Base-by-base conservation (phyloP, 192 early-diverging fungal species). In the Radiomyces spectabilis region DNA sequence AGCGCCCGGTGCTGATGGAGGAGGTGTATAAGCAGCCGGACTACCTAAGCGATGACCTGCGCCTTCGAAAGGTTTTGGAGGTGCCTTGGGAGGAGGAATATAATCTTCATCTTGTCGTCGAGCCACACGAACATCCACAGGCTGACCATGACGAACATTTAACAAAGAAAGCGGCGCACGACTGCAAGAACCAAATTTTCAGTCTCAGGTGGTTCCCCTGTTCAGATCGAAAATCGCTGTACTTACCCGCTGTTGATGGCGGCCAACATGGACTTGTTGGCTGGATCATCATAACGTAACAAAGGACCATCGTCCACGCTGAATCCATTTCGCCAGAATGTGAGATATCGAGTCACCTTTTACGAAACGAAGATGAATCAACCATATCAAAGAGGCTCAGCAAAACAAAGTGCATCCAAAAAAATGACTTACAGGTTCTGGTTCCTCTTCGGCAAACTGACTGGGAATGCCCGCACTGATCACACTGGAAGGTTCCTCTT, bases 301-400 rank as follows among this genome's bases (percentile, higher is more conserved):
- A 99, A 70, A 1, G 91, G 90, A 2, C 96, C 96, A 56, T 96
- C 92, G 18, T 90, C 94, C 59, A 99, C 76, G 45, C 86, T 94
- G 60, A 97, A 99, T 48, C 96, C 96, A 60, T 96, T 88, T 51
- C 85, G 74, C 92, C 94, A 99, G 57, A 99, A 97, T 10, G 90
- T 97, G 49, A 99, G 74, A 39, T 82, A 71, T 24, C 96, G 80
- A 27, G 63, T 73, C 16, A 75, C 78, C 74, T 84, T n/a, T 15
- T 33, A 41, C 22, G 38, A 41, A 15, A 34, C 29, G 21, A 50
- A n/a, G 0, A 31, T 50, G 21, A 18, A 9, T 12, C 16, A 25
- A 32, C 15, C 10, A 25, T 1, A 32, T 32, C n/a, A n/a, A n/a
- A n/a, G n/a, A n/a, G n/a, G n/a, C n/a, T n/a, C n/a, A n/a, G n/a